These are phyloP conservation scores for grape (Vitis vinifera) DNA, from an alignment of 164 flowering plant genomes.

Conservation along the genomic window ASM3070453v1 NC_081819.1:17828501-17829000, in stretches of 20 bases:
- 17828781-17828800: constrained; percentile 45
- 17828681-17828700: constrained; percentile 6
- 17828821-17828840: constrained; percentile 58
- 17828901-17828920: constrained; percentile 30
- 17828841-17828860: constrained; percentile 22
- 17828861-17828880: constrained; percentile 71
- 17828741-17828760: constrained; percentile 64
- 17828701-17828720: constrained; percentile 47
- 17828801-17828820: constrained; percentile 23
- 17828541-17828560: constrained; percentile 63
- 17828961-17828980: constrained; percentile 33
- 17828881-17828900: constrained; percentile 43
- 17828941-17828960: constrained; percentile 45
- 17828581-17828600: constrained; percentile 74
- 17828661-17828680: background rate
- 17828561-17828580: constrained; percentile 88
- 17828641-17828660: background rate
- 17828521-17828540: constrained; percentile 56
- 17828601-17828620: background rate
- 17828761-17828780: constrained; percentile 72
- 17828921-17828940: constrained; percentile 28
- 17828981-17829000: constrained; percentile 38
- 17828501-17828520: constrained; percentile 80
- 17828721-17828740: constrained; percentile 68
- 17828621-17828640: background rate